Base-by-base conservation (phyloP, 306 rosid genomes). In the Delonix regia region DNA sequence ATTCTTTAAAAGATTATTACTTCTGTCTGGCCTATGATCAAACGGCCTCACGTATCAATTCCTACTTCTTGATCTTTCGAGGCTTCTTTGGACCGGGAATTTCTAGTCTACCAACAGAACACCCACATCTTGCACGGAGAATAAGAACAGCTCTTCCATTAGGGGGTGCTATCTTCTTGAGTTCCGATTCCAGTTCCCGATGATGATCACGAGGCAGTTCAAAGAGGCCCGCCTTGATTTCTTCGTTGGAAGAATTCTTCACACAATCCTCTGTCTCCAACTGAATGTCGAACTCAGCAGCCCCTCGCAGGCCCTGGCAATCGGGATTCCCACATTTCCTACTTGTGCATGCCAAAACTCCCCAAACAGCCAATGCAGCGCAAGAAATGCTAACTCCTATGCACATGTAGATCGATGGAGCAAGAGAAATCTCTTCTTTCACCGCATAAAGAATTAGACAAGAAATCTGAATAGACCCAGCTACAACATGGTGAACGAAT, bases 121-220 rank as follows among this genome's bases (percentile, higher is more conserved):
- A 96, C 10, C 99, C 99, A 80, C 99, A 96, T 85, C 97, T 87
- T 2, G 93, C 94, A 73, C 94, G 81, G 74, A 96, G 86, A 22
- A 96, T 56, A 38, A 96, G 91, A 22, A 93, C 96, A 9, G 98
- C 99, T 53, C 99, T 86, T 47, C 98, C 99, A 82, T 96, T 93
- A 57, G 77, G 78, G 1, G 99, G 99, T 10, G 99, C 99, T 91
- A 96, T 91, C 96, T 91, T 96, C 93, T 87, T 93, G n/a, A 96
- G 93, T 41, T 96, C 99, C 15, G 93, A 90, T 81, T 96, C 99
- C 60, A 96, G 83, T 56, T 96, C 99, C 19, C 89, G 85, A 72
- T 96, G 98, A 64, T 90, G 97, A 82, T 96, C 98, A 13, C 93
- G 89, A 10, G 93, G 97, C 78, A 96, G 81, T 51, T 93, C 98